A percentile compares a stretch with the other conserved stretches of the same genome.
These are phyloP conservation scores for Irpex lacteus DNA, from an alignment of 1,284 basidiomycete genomes.

Conservation along the genomic window DNA sequence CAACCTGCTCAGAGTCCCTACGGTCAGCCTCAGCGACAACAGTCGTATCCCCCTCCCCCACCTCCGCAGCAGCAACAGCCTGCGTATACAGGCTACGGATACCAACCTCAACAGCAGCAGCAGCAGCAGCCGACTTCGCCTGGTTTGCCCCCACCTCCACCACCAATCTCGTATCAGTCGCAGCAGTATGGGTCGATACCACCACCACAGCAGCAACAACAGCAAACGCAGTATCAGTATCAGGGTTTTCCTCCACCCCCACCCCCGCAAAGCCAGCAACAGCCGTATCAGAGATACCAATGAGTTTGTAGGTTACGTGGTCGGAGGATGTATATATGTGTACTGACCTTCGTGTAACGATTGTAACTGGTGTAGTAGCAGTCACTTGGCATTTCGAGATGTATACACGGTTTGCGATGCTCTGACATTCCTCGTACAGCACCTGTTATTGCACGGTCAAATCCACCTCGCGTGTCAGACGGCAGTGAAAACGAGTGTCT, in stretches of 20 bases:
- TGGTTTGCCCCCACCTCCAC: constrained; percentile 33
- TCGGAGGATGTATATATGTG: background rate
- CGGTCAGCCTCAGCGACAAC: constrained; percentile 24
- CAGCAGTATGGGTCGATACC: constrained; percentile 21
- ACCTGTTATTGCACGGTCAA: no score
- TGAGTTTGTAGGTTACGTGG: background rate
- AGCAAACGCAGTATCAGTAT: constrained; percentile 28
- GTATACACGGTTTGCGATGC: background rate
- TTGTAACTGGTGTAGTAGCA: background rate
- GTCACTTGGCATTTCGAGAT: background rate
- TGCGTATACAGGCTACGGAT: constrained; percentile 22
- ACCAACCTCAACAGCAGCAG: constrained; percentile 1
- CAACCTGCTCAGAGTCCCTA: constrained; percentile 18
- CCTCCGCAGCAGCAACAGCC: constrained; percentile 21
- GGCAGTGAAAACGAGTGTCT: background rate
- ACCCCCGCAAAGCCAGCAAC: constrained; percentile 23
- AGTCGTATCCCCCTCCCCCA: constrained; percentile 31
- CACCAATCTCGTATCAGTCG: constrained; percentile 29
- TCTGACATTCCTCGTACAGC: no score
- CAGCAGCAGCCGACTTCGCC: constrained; percentile 17
- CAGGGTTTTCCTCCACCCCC: constrained; percentile 27
- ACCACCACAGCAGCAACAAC: constrained; percentile 27
- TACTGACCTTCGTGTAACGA: background rate
- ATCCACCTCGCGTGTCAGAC: no score
- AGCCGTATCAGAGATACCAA: constrained; percentile 7